Conservation (phyloP, 2,329 filamentous ascomycete genomes). For the Dothidotthia symphoricarpi region DNA sequence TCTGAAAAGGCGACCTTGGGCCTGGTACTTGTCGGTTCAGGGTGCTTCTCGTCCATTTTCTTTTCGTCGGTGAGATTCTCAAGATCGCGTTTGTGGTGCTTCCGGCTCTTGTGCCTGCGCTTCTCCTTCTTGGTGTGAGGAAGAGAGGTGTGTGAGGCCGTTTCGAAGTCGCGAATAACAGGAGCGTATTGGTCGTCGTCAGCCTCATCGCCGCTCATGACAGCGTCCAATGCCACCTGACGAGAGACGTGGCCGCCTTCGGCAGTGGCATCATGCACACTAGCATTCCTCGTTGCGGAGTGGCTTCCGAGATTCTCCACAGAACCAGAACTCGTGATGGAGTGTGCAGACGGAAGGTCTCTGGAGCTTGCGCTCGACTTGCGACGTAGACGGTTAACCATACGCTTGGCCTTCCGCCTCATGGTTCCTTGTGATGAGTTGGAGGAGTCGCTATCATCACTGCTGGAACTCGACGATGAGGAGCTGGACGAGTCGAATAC, state of each 20-base stretch:
- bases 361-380: slow-evolving; percentile 74
- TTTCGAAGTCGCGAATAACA: slow-evolving; percentile 51
- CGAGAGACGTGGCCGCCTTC: slow-evolving; percentile 27
- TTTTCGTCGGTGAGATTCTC: slow-evolving; percentile 28
- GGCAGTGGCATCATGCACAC: slow-evolving; percentile 20
- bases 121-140: slow-evolving; percentile 42
- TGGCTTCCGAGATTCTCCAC: slow-evolving; percentile 41
- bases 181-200: slow-evolving; percentile 49
- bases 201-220: slow-evolving; percentile 56
- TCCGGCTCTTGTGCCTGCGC: slow-evolving; percentile 48
- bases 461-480: slow-evolving; percentile 48
- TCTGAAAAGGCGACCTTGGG: slow-evolving; percentile 44
- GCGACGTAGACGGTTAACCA: slow-evolving; percentile 69
- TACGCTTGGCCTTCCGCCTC: slow-evolving; percentile 71
- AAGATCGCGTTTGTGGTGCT: slow-evolving; percentile 41
- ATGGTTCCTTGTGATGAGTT: slow-evolving; percentile 67
- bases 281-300: slow-evolving; percentile 29
- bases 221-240: slow-evolving; percentile 41
- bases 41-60: slow-evolving; percentile 9
- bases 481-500: slow-evolving; percentile 72
- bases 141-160: slow-evolving; percentile 34
- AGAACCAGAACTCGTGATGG: slow-evolving; percentile 49
- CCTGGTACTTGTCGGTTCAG: too few relatives aligned
- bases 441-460: slow-evolving; percentile 64
- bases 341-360: slow-evolving; percentile 54